Evolutionary conservation across 257 asterid species (phyloP), one percentile per base, ranked within the genome.

Genomic region (Echites panduratus): DNA sequence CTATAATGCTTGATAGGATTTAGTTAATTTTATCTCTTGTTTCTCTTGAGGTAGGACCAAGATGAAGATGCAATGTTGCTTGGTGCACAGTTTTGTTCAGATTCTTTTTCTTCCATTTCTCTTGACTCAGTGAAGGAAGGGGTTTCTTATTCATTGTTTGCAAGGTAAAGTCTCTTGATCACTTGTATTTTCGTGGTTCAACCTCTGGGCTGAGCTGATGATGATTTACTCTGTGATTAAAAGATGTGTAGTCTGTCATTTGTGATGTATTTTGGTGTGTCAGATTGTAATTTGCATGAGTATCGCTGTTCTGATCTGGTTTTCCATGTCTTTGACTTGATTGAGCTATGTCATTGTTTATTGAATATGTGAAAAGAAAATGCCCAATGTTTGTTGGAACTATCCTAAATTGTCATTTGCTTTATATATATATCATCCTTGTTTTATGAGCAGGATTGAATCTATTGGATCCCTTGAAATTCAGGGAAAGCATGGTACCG

Each of bases 31-130:
- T 9, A 50, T 11, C 24, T 66, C 32, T 29, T 41, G 67, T 53
- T 68, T 22, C 43, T 38, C 6, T 70, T 54, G 45, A 74, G 77
- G 75, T 83, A 95, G 98, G 99, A 92, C 79, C 92, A 84, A 77
- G 97, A 95, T 77, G 87, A 95, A 72, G 99, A 95, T 45, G 92
- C 97, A 62, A 90, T 95, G 93, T 83, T 95, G 65, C 79, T 95
- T 63, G 95, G 87, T 77, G 99, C 98, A 71, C 97, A 89, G 76
- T 92, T 95, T 82, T 95, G 96, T 86, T 87, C 88, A 12, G 98
- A 95, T 89, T 85, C 91, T 38, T 92, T 95, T 77, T 84, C 96
- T 76, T 84, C 97, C 38, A 82, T 95, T 72, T 85, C 93, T 74
- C 85, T 79, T 26, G 87, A 84, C 62, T 85, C 83, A 61, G 84